Evolutionary conservation across 2,329 filamentous ascomycete species (phyloP), one percentile per base, ranked within the genome.

Genomic region (Trematosphaeria pertusa): DNA sequence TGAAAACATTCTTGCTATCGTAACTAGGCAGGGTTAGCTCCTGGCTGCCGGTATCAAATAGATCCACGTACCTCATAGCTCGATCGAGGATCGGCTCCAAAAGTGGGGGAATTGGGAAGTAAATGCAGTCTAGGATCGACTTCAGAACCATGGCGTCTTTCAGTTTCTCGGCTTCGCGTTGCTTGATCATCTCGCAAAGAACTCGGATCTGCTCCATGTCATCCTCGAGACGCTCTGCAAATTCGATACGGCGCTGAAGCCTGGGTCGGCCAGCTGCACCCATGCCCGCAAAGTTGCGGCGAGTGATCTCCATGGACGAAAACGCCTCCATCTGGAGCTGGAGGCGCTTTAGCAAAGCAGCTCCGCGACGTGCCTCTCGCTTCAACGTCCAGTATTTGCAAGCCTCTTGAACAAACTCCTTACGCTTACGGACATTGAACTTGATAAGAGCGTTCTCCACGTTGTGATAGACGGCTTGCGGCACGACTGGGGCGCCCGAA

Each of bases 311-410:
- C 88, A 97, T 96, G 0, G 91, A 96, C 5, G 93, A 93, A 71
- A 97, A 99, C 0, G 91, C 90, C 71, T 97, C 93, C 81, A 97
- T 88, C 71, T 97, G 92, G 46, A 97, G 76, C 70, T 99, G 94
- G 15, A 99, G 80, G 26, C 94, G 86, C 74, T 97, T 97, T 49
- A 99, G 81, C 44, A 99, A 79, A 3, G 94, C 91, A 21, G 94
- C 94, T 36, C 94, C 94, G 48, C 94, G 83, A 24, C 94, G 86
- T 52, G 93, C 89, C 71, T 99, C 94, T 45, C 94, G 85, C 75
- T 99, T 99, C 54, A 99, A 74, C 0, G 94, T 97, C 94, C 94
- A 99, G 73, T 97, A 99, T 60, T 91, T 91, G 75, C 93, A 97
- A 2, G 89, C 89, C 71, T 97, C 93, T 46, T 91, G 87, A 2